A percentile compares a stretch with the other conserved stretches of the same genome.
Evolutionary conservation across 768 basidiomycete genomes (phyloP).

Genomic region (Brasilioporus rufonigricans): DNA sequence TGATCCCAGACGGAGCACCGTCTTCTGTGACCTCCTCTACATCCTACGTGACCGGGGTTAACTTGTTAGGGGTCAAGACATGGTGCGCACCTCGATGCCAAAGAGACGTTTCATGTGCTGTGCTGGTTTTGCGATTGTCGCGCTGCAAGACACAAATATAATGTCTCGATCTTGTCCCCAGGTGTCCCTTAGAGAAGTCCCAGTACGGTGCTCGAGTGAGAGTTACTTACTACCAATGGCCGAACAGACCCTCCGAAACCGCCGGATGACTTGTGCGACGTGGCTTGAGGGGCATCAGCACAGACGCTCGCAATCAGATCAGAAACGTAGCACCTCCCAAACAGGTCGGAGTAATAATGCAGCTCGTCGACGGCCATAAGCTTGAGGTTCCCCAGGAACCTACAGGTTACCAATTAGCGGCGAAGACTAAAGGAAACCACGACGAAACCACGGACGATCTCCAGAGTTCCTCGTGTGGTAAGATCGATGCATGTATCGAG

Average conservation of each 20-base stretch:
- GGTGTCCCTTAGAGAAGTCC: neutral
- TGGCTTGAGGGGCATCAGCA: conserved; percentile 47
- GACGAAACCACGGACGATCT: conserved; percentile 46
- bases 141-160: conserved; percentile 82
- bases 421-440: neutral
- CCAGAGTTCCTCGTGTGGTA: conserved; percentile 85
- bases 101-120: conserved; percentile 78
- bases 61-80: neutral
- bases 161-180: conserved; percentile 43
- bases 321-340: conserved; percentile 60
- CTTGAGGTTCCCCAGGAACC: conserved; percentile 74
- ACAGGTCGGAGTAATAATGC: conserved; percentile 79
- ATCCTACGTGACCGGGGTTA: conserved; percentile 33
- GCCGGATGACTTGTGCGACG: conserved; percentile 74
- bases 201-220: neutral
- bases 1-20: conserved; percentile 77
- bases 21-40: conserved; percentile 73
- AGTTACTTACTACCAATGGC: conserved; percentile 68
- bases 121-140: conserved; percentile 76
- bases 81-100: conserved; percentile 46
- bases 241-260: conserved; percentile 71
- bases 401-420: conserved; percentile 25
- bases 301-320: neutral
- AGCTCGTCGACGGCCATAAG: conserved; percentile 82
- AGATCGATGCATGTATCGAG: conserved; percentile 79